Base-by-base conservation (phyloP, 2,329 filamentous ascomycete genomes). In the Lanzia echinophila region DNA sequence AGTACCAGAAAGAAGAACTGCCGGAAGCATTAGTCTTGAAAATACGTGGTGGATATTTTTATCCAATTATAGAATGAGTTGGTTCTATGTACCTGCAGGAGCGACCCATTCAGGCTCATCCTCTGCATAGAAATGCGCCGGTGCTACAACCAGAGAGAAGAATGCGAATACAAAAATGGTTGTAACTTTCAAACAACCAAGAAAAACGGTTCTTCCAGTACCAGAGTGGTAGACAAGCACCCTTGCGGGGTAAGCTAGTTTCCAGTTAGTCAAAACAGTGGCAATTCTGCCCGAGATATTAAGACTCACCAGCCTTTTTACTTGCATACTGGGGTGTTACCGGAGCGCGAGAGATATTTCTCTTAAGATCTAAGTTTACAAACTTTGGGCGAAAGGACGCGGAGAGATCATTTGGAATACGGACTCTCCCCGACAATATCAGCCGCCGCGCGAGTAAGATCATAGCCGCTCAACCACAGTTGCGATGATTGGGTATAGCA, bases 191-290 rank as follows among this genome's bases (percentile, higher is more conserved):
- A 88, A 69, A 65, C 83, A 79, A 47, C 85, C 87, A 44, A 92
- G 71, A 60, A 87, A 84, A 6, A 83, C 80, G 31, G 80, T 85
- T 55, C 81, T 78, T 8, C 77, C 77, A 0, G 81, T 85, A 50
- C 88, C 87, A 50, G 83, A 83, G 70, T 90, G 86, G 69, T 88
- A 95, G 58, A 95, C 79, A 61, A 90, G 76, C 28, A 91, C 66
- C 13, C 73, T 73, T 58, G 81, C 76, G 0, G 82, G 81, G 55
- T 78, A 78, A 33, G 70, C 77, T 81, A 39, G 12, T 7, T 32
- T 19, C 3, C 1, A 31, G 11, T 49, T 12, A 50, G 52, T 44
- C 15, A 38, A 12, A 15, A 42, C 34, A 1, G 4, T 13, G 2
- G 17, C 13, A 2, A 32, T 38, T 1, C 13, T 0, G 5, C 2